A percentile compares a stretch with the other conserved stretches of the same genome.
Evolutionary conservation across 768 basidiomycete genomes (phyloP).

Genomic region (Calocybe cyanea): DNA sequence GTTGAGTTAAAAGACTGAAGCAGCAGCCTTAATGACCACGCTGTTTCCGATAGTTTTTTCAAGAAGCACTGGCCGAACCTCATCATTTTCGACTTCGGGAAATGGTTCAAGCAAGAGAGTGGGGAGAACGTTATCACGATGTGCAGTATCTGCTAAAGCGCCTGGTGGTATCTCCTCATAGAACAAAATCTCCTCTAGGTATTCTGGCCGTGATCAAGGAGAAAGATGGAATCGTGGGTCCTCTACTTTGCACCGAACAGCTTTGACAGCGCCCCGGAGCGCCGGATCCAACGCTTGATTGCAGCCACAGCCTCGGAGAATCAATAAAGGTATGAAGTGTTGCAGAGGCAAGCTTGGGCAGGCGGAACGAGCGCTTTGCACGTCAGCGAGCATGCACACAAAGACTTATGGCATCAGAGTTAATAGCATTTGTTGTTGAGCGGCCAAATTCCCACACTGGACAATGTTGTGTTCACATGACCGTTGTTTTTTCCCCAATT

Average conservation of each 20-base stretch:
- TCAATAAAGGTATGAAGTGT: background rate
- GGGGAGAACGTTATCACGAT: slow-evolving; percentile 9
- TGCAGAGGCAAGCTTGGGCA: slow-evolving; percentile 3
- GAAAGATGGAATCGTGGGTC: slow-evolving; percentile 7
- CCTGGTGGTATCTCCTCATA: slow-evolving; percentile 2
- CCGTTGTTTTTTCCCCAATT: too few species aligned
- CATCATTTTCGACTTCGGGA: slow-evolving; percentile 12
- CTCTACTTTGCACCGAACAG: background rate
- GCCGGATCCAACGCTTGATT: background rate
- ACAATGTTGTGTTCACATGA: too few species aligned
- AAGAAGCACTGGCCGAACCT: slow-evolving; percentile 7
- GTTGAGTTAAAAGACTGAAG: slow-evolving; percentile 4
- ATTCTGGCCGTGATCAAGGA: slow-evolving; percentile 2
- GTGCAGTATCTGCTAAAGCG: background rate
- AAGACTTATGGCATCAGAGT: too few species aligned
- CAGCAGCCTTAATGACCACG: background rate
- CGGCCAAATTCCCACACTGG: too few species aligned
- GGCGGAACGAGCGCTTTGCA: background rate
- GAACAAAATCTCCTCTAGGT: slow-evolving; percentile 9
- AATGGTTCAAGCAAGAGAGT: slow-evolving; percentile 13
- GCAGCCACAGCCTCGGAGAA: background rate
- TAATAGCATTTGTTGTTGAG: too few species aligned
- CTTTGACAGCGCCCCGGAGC: background rate
- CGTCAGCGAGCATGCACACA: too few species aligned
- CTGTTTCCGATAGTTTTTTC: background rate